Conservation (phyloP, 129 eudicot genomes). For the Chrysanthemum seticuspe region DNA sequence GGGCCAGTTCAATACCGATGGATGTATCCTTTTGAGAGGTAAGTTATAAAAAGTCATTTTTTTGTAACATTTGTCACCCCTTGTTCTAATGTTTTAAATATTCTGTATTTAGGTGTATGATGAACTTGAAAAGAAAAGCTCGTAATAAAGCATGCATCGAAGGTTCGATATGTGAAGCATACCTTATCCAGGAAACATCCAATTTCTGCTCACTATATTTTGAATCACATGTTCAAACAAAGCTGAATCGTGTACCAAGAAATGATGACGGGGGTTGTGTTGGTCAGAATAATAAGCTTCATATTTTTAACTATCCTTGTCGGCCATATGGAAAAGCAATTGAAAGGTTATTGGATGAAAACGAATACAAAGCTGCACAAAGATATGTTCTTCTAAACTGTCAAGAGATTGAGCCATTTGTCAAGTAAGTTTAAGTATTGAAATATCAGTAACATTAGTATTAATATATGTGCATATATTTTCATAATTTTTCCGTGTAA, state of each 20-base stretch:
- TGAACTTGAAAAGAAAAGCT: background rate
- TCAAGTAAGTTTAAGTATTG: background rate
- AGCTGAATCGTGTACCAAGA: background rate
- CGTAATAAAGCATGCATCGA: background rate
- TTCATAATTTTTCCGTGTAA: background rate
- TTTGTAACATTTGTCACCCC: background rate
- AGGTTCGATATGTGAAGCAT: background rate
- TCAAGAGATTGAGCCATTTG: slow-evolving; percentile 5
- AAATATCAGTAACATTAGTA: background rate
- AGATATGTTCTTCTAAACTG: slow-evolving; percentile 21
- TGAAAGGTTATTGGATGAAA: background rate
- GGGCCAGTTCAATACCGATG: slow-evolving; percentile 21
- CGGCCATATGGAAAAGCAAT: background rate
- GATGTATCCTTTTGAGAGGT: slow-evolving; percentile 26
- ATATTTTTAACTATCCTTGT: background rate
- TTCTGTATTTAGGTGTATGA: background rate
- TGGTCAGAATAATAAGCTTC: background rate
- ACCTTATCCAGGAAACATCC: slow-evolving; percentile 11
- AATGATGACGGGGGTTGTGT: slow-evolving; percentile 4
- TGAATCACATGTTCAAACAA: slow-evolving; percentile 1
- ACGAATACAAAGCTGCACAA: background rate
- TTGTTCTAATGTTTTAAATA: background rate
- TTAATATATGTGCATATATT: background rate
- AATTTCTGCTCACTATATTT: background rate
- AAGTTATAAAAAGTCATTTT: background rate